Evolutionary conservation across 2,329 filamentous ascomycete species (phyloP).

Genomic region (Pleoardoris graminearum): DNA sequence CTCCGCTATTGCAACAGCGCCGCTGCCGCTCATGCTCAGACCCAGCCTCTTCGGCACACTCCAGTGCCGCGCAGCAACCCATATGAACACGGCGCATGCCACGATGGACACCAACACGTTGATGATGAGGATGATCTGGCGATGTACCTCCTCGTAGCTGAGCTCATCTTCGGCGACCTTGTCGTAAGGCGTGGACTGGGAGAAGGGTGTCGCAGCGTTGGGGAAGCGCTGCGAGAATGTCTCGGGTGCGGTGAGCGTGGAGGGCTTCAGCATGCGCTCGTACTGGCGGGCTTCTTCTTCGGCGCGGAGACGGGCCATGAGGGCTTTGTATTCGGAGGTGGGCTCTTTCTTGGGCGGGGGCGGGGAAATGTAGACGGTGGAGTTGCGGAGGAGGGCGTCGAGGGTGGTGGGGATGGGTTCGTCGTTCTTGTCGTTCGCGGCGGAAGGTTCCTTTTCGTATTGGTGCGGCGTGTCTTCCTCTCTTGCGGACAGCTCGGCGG

Average conservation of each 20-base stretch:
- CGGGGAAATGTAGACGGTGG: conserved; percentile 76
- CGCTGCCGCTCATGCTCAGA: conserved; percentile 69
- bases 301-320: conserved; percentile 82
- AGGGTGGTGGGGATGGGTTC: conserved; percentile 51
- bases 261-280: conserved; percentile 73
- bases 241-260: conserved; percentile 51
- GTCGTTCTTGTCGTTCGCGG: background rate
- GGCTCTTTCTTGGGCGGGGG: conserved; percentile 68
- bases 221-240: conserved; percentile 65
- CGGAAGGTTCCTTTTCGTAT: background rate
- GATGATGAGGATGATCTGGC: conserved; percentile 81
- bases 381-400: conserved; percentile 71
- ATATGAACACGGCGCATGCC: conserved; percentile 75
- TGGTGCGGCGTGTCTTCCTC: conserved; percentile 5
- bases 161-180: conserved; percentile 61
- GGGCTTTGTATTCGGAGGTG: conserved; percentile 79
- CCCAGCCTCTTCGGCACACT: conserved; percentile 70
- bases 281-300: conserved; percentile 84
- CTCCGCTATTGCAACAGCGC: conserved; percentile 73
- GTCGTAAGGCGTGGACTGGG: conserved; percentile 43
- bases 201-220: conserved; percentile 56
- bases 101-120: conserved; percentile 89
- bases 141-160: conserved; percentile 72
- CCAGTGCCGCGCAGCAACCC: conserved; percentile 79
- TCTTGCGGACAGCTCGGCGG: conserved; percentile 1